phyloP scores from a whole-genome alignment of 345 rosid species.

The Triadica sebifera region DNA sequence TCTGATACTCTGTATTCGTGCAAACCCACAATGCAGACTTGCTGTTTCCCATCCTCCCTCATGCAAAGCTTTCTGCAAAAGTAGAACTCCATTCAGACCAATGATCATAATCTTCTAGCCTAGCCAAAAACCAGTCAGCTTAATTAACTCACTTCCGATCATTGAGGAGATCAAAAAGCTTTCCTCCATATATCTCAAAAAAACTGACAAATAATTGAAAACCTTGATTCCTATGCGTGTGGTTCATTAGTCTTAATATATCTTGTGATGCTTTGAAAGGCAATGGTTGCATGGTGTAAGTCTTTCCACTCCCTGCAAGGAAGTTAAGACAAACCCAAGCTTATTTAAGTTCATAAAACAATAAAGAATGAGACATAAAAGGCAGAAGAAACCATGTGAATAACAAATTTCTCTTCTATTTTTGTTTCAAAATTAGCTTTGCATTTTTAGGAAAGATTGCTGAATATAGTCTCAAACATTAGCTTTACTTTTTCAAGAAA shows the following conservation, averaged over 20 bases:
- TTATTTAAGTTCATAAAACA: not conserved
- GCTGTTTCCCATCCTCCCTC: conserved; percentile 72
- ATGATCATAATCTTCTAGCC: not conserved
- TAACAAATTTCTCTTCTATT: not conserved
- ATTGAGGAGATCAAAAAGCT: conserved; percentile 63
- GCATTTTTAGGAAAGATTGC: not conserved
- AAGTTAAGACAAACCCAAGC: conserved; percentile 4
- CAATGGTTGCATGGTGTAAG: conserved; percentile 66
- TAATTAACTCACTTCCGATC: conserved; percentile 54
- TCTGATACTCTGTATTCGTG: conserved; percentile 56
- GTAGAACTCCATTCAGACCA: conserved; percentile 8
- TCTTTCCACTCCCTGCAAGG: conserved; percentile 62
- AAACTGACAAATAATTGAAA: conserved; percentile 60
- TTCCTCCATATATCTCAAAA: conserved; percentile 73
- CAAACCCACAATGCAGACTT: conserved; percentile 68
- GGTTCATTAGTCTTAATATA: conserved; percentile 50
- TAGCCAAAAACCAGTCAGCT: conserved; percentile 8
- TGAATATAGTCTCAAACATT: not conserved
- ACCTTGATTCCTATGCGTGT: conserved; percentile 46
- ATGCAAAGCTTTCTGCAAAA: conserved; percentile 57
- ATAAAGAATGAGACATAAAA: not conserved
- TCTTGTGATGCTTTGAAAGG: conserved; percentile 66
- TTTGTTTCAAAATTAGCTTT: not conserved
- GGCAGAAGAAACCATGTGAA: not conserved
- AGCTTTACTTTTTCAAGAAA: not conserved